Conservation (phyloP, 2,329 filamentous ascomycete genomes). For the Colletotrichum liaoningense region DNA sequence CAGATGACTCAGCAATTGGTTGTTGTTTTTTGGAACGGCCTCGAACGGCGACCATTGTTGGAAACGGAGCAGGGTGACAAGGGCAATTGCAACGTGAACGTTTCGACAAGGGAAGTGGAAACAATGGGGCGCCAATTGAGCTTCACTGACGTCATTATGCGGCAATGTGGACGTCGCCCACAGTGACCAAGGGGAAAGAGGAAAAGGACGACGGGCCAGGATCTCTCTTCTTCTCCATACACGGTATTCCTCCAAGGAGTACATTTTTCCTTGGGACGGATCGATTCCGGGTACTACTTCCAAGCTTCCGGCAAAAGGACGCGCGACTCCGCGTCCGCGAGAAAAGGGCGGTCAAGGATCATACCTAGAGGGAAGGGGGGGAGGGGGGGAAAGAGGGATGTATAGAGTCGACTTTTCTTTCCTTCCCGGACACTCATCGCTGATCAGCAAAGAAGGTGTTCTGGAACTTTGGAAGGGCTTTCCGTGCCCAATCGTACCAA, state of each 20-base stretch:
- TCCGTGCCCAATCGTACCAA: too few relatives aligned
- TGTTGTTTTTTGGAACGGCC: background rate
- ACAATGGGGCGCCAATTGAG: constrained; percentile 4
- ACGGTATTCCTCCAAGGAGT: background rate
- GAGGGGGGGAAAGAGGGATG: too few relatives aligned
- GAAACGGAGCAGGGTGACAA: constrained; percentile 21
- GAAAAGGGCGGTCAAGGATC: constrained; percentile 17
- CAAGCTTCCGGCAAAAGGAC: background rate
- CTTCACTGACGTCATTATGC: constrained; percentile 28
- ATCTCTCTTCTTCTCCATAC: too few relatives aligned
- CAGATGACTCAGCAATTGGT: background rate
- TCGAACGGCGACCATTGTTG: background rate
- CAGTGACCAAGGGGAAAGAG: background rate
- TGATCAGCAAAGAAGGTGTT: background rate
- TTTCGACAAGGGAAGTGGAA: constrained; percentile 13
- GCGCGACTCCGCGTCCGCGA: background rate
- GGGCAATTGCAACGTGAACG: constrained; percentile 1
- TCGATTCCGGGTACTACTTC: background rate
- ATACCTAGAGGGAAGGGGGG: too few relatives aligned
- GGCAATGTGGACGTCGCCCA: constrained; percentile 2
- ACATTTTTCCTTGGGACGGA: background rate
- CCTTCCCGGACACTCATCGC: too few relatives aligned
- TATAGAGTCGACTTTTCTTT: background rate
- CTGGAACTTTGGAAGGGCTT: background rate
- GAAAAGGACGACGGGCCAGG: background rate